Evolutionary conservation across 2,329 filamentous ascomycete genomes (phyloP).

Genomic region (Penicillium sp.): DNA sequence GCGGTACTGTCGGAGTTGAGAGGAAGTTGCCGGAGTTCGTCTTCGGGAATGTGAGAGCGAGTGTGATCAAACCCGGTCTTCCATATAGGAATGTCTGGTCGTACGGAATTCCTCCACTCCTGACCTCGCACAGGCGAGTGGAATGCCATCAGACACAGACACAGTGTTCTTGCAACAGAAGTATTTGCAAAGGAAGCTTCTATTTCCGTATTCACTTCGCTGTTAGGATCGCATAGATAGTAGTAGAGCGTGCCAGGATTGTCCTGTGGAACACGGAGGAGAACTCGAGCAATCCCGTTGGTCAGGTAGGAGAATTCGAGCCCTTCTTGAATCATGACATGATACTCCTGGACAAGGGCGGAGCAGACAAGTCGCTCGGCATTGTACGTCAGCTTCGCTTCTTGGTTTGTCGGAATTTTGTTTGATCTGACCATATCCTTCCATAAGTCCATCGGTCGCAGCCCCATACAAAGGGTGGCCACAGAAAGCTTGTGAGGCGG

Average conservation of each 20-base stretch:
- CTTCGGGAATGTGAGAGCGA: slow-evolving; percentile 26
- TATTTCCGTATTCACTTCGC: slow-evolving; percentile 9
- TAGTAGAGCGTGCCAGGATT: slow-evolving; percentile 33
- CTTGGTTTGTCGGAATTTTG: neutral
- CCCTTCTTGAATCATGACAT: slow-evolving; percentile 1
- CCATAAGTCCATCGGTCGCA: neutral
- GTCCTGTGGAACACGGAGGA: neutral
- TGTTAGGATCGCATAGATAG: slow-evolving; percentile 32
- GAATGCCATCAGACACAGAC: slow-evolving; percentile 32
- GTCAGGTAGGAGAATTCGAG: neutral
- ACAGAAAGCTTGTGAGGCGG: neutral
- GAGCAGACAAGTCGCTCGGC: neutral
- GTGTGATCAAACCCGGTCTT: slow-evolving; percentile 26
- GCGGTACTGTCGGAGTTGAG: slow-evolving; percentile 25
- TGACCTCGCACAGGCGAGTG: slow-evolving; percentile 23
- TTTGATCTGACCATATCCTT: slow-evolving; percentile 3
- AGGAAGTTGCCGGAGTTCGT: slow-evolving; percentile 24
- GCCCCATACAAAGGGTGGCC: neutral
- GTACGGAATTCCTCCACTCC: slow-evolving; percentile 27
- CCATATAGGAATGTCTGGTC: slow-evolving; percentile 25
- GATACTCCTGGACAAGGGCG: neutral
- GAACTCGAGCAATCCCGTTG: neutral
- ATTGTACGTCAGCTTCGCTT: neutral
- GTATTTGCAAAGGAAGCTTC: slow-evolving; percentile 10
- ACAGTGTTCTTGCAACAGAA: slow-evolving; percentile 27